Evolutionary conservation across 192 early-diverging fungal species (phyloP), one percentile per base, ranked within the genome.

Genomic region (Coemansia sp.): DNA sequence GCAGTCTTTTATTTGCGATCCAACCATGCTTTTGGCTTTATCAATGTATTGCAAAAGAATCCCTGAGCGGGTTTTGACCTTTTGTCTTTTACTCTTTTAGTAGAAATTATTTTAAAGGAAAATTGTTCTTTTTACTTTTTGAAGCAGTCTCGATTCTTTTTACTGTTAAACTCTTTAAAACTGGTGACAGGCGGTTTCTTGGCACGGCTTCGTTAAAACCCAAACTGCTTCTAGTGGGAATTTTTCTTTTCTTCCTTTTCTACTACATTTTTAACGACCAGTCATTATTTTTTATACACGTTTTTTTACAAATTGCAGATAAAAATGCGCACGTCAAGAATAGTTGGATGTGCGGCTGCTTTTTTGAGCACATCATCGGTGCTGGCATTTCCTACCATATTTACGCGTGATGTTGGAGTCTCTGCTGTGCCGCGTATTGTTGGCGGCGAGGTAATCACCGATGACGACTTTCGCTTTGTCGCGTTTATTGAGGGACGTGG

Each of bases 401-500:
- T 19, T 1, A 24, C 27, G 37, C 66, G 45, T 27, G 37, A 37
- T 58, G 65, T 21, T n/a, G 25, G 38, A 38, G n/a, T 25, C 19
- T 5, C 15, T 3, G 51, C 5, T 3, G 35, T 49, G 2, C 58
- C 75, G 12, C 66, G 64, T 19, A 76, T 83, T 27, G 53, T 63
- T n/a, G 81, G 81, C 4, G 76, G 81, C 1, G 21, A 37, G 8
- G 55, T 62, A 17, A 74, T 53, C 9, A 9, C 60, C 10, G 29
- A 37, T 1, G 47, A 52, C 21, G 53, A 61, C 1, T 69, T 77
- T n/a, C 41, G 38, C 4, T 80, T 67, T 50, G 47, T 75, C 22
- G 73, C 69, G 6, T 73, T 62, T 5, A 47, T 82, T 4, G 47
- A 67, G 35, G 49, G 47, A 19, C 43, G 38, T 37, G 57, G 48